A percentile compares a stretch with the other conserved stretches of the same genome.
phyloP scores from a whole-genome alignment of 1,139 yeast species.

The Lodderomyces parapsilosis region DNA sequence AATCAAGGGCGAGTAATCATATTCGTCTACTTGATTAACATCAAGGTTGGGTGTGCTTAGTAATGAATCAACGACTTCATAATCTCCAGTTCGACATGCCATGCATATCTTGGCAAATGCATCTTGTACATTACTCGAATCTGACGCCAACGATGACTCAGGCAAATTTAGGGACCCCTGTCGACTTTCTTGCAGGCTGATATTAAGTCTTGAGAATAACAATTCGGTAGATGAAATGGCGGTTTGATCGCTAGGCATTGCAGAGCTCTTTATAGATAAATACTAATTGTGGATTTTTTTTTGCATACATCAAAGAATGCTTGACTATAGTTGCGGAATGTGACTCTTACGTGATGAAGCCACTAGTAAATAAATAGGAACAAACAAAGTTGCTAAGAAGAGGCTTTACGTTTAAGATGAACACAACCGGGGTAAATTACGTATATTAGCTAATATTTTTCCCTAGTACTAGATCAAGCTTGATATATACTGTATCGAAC shows the following conservation, averaged over 20 bases:
- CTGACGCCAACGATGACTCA: not conserved
- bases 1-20: constrained; percentile 74
- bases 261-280: not conserved
- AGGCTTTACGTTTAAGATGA: no score
- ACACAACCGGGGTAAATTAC: no score
- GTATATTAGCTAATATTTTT: no score
- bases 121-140: constrained; percentile 6
- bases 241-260: constrained; percentile 1
- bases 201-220: constrained; percentile 1
- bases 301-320: not conserved
- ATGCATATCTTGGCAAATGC: constrained; percentile 49
- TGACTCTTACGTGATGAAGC: not conserved
- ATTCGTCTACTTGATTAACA: constrained; percentile 64
- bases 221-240: constrained; percentile 1
- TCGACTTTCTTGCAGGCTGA: constrained; percentile 1
- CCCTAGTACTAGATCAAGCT: no score
- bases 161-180: not conserved
- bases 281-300: not conserved
- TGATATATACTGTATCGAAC: no score
- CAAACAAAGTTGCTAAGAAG: no score
- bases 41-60: constrained; percentile 54
- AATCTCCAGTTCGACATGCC: constrained; percentile 71
- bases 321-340: not conserved
- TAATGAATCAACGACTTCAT: constrained; percentile 58
- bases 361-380: no score